Percentiles rank a stretch among this genome's conserved stretches.
These are phyloP conservation scores for Penicillium sp. DNA, from an alignment of 2,329 filamentous ascomycete genomes.

Conservation along the genomic window DNA sequence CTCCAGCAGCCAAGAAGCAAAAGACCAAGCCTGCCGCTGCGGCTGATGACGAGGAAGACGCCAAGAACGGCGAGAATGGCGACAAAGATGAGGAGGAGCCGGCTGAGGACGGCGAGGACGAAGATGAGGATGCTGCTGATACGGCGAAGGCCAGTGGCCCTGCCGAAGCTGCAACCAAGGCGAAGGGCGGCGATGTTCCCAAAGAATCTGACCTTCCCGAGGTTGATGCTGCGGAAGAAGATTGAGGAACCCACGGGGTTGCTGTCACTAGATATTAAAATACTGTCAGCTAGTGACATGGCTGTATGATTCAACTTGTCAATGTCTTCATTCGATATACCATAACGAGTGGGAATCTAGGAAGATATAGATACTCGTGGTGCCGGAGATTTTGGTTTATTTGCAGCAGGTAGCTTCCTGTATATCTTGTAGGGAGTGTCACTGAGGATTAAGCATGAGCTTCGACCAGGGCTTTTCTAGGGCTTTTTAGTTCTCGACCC, in stretches of 20 bases:
- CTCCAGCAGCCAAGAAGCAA: conserved; percentile 33
- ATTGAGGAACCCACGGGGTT: neutral
- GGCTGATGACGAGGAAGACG: conserved; percentile 13
- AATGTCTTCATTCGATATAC: too few relatives aligned
- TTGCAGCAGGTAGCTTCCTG: too few relatives aligned
- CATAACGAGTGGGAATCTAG: too few relatives aligned
- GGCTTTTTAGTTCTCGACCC: too few relatives aligned
- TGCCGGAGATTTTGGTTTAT: too few relatives aligned
- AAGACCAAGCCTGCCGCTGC: conserved; percentile 29
- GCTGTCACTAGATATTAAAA: neutral
- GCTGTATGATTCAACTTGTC: conserved; percentile 4
- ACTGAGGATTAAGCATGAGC: too few relatives aligned
- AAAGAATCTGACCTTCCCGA: conserved; percentile 33
- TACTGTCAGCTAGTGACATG: conserved; percentile 8
- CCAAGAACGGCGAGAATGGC: conserved; percentile 21
- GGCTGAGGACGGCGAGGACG: conserved; percentile 17
- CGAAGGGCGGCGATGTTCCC: conserved; percentile 30
- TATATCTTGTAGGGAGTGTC: too few relatives aligned
- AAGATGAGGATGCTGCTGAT: conserved; percentile 27
- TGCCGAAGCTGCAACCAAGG: conserved; percentile 33
- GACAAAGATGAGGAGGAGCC: conserved; percentile 21
- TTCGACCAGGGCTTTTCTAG: too few relatives aligned
- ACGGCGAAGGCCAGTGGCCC: conserved; percentile 36
- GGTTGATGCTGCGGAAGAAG: conserved; percentile 30
- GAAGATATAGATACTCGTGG: too few relatives aligned